Conservation (phyloP, 352 stramenopile genomes). For the Globisporangium mamillatum region DNA sequence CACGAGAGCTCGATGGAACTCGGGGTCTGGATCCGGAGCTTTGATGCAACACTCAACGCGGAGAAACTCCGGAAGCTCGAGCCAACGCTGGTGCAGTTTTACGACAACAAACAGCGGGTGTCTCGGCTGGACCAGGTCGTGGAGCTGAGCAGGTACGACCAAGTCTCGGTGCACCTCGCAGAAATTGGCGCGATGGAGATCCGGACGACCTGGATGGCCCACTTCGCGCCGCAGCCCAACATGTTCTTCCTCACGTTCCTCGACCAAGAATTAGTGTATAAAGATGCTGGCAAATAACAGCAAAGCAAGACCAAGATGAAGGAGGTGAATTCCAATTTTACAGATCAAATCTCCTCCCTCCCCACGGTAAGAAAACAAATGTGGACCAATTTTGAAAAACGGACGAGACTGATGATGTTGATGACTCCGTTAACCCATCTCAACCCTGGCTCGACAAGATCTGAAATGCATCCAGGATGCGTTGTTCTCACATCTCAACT, state of each 20-base stretch:
- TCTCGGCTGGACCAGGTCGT: conserved; percentile 34
- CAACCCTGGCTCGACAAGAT: background rate
- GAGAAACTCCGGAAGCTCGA: conserved; percentile 12
- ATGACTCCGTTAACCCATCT: background rate
- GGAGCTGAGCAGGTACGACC: conserved; percentile 27
- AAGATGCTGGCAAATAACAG: background rate
- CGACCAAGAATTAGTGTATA: conserved; percentile 20
- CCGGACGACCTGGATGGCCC: conserved; percentile 19
- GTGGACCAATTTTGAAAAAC: conserved; percentile 5
- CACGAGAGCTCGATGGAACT: conserved; percentile 32
- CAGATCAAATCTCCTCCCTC: background rate
- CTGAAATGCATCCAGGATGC: no score
- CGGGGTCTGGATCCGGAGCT: conserved; percentile 14
- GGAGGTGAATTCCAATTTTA: background rate
- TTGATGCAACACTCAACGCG: background rate
- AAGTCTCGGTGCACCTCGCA: conserved; percentile 24
- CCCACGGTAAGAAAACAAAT: background rate
- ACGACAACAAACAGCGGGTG: conserved; percentile 39
- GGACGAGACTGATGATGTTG: background rate
- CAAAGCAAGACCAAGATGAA: background rate
- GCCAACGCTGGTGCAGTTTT: conserved; percentile 34
- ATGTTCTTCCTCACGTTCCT: conserved; percentile 29
- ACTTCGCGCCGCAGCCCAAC: conserved; percentile 31
- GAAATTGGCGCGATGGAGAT: background rate
- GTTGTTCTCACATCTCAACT: background rate